Conservation (phyloP, 2,329 filamentous ascomycete species). For the Hysterium pulicare region DNA sequence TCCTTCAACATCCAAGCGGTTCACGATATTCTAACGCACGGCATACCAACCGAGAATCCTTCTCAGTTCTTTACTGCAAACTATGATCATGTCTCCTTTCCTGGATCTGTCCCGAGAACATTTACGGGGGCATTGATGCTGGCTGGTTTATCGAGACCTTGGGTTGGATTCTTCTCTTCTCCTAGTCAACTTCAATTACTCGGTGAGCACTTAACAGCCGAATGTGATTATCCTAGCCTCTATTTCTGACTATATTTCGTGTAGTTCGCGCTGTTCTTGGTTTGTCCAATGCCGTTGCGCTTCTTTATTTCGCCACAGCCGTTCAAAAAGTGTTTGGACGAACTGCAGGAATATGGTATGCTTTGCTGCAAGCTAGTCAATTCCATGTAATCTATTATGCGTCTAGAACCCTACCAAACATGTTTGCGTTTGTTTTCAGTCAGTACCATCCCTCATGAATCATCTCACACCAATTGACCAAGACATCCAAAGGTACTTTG, state of each 20-base stretch:
- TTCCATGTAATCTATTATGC: constrained; percentile 95
- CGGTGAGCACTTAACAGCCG: constrained; percentile 38
- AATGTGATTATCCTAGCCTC: constrained; percentile 8
- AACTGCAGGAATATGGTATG: constrained; percentile 72
- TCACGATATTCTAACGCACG: constrained; percentile 83
- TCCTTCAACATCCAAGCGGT: constrained; percentile 95
- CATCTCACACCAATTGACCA: too few species aligned
- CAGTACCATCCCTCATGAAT: constrained; percentile 42
- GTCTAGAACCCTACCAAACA: constrained; percentile 87
- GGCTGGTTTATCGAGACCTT: constrained; percentile 67
- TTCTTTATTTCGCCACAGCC: constrained; percentile 63
- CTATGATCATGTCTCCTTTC: constrained; percentile 90
- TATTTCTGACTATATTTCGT: neutral
- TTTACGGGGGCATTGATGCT: constrained; percentile 80
- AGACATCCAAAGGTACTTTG: constrained; percentile 55
- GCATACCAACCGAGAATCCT: constrained; percentile 61
- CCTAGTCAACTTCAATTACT: constrained; percentile 56
- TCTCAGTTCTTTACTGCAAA: constrained; percentile 53
- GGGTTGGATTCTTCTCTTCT: constrained; percentile 57
- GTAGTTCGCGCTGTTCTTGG: constrained; percentile 76
- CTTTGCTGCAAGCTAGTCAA: constrained; percentile 73
- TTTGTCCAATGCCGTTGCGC: constrained; percentile 65
- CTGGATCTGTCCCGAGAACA: constrained; percentile 85
- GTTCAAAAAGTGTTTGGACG: constrained; percentile 67
- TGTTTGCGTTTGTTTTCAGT: constrained; percentile 90